phyloP scores from a whole-genome alignment of 441 rosid species.

The Cnidoscolus chayamansa region DNA sequence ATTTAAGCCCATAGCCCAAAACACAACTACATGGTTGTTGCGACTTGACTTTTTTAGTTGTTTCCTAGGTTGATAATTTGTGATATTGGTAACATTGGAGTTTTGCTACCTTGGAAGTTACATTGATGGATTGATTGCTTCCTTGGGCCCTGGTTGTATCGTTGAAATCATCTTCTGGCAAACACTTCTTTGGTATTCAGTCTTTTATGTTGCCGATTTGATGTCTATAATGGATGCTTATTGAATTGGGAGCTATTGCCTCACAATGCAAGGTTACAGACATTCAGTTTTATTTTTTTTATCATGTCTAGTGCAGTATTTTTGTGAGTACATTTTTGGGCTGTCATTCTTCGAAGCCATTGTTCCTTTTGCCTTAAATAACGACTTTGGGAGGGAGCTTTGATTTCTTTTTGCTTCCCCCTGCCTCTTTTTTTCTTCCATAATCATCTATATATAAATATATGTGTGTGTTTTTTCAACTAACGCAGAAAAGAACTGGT shows the following conservation, averaged over 20 bases:
- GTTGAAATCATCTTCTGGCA: neutral
- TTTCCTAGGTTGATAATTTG: neutral
- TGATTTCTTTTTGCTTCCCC: neutral
- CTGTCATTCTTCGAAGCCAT: neutral
- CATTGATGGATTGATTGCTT: neutral
- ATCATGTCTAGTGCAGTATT: neutral
- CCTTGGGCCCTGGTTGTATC: neutral
- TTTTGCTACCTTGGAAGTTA: neutral
- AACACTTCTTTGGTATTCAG: neutral
- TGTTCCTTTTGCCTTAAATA: neutral
- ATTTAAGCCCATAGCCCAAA: neutral
- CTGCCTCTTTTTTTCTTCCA: neutral
- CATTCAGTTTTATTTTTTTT: neutral
- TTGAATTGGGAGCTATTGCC: neutral
- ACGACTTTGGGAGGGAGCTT: neutral
- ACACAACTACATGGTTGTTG: neutral
- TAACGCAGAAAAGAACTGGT: conserved; percentile 66
- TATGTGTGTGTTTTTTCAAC: neutral
- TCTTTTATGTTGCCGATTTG: neutral
- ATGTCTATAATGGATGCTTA: neutral
- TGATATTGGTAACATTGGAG: neutral
- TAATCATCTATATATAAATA: neutral
- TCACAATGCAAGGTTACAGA: neutral
- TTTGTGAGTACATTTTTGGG: neutral
- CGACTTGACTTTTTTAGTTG: neutral